Base-by-base conservation (phyloP, 2,329 filamentous ascomycete genomes). In the Tolypocladium inflatum region DNA sequence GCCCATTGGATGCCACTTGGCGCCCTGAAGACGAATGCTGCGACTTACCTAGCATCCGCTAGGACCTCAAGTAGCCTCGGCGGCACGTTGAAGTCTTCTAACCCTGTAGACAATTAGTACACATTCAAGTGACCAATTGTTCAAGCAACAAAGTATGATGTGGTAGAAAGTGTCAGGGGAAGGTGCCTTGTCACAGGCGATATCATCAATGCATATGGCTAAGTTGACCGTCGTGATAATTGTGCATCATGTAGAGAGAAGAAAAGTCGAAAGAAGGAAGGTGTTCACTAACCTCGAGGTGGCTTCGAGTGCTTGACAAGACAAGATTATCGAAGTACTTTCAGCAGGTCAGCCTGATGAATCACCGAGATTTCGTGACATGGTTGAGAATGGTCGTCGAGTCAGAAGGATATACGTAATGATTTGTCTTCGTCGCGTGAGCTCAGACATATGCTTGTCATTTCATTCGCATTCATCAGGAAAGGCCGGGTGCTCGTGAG, bases 401-500 rank as follows among this genome's bases (percentile, higher is more conserved):
- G 3, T 37, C 38, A 62, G 64, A 66, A 67, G 43, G 55, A 62
- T 21, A 51, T 51, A 30, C 48, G 48, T 35, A 71, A 74, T 71
- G 68, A 67, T 62, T 70, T 74, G 63, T 76, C 73, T 67, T 76
- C 73, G 68, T 72, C 61, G 74, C 74, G 78, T 71, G 71, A 80
- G 85, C 91, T 95, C 87, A 82, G 91, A 95, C 90, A 95, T 95
- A 95, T 95, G 90, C 90, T 95, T 95, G 91, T 95, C 90, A 84
- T 85, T 82, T 81, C 78, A 80, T 83, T 87, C 91, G 84, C 80
- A 74, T 82, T 94, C 90, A 94, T 94, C 90, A 94, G 85, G 67
- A 62, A 62, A 64, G 37, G 38, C 23, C 17, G 43, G 35, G 48
- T 37, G 19, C 48, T 52, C 19, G 48, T 21, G 19, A 11, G 19